Conservation (phyloP, 2,329 filamentous ascomycete genomes). For the Lachnellula cervina region DNA sequence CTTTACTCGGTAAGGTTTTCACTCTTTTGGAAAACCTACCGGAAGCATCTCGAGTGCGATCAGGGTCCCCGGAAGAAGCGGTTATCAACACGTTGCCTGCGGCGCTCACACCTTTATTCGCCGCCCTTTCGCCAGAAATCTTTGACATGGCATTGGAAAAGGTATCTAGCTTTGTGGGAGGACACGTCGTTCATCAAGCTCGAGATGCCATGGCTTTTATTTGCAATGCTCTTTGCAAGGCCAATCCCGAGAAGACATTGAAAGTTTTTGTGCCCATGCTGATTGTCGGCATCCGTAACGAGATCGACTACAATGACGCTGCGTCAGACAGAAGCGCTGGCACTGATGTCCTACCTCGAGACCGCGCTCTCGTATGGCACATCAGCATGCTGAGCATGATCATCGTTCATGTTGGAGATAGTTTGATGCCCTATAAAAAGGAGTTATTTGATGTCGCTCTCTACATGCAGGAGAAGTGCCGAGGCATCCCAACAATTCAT, state of each 20-base stretch:
- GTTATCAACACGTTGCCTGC: constrained; percentile 94
- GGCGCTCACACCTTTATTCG: constrained; percentile 83
- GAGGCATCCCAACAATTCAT: constrained; percentile 89
- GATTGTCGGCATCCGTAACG: constrained; percentile 85
- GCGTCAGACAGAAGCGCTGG: constrained; percentile 92
- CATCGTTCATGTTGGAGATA: constrained; percentile 88
- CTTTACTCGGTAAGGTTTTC: constrained; percentile 90
- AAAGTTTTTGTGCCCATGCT: constrained; percentile 88
- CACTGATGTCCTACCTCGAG: constrained; percentile 85
- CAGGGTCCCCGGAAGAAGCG: constrained; percentile 90
- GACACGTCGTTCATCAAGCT: constrained; percentile 94
- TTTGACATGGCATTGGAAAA: constrained; percentile 92
- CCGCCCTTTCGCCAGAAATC: constrained; percentile 84
- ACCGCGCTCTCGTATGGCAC: constrained; percentile 92
- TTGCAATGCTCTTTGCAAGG: constrained; percentile 91
- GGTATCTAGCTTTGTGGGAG: constrained; percentile 83
- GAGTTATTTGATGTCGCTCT: constrained; percentile 86
- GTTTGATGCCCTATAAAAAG: constrained; percentile 82
- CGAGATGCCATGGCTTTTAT: constrained; percentile 99
- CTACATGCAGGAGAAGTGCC: constrained; percentile 96
- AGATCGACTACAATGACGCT: constrained; percentile 95
- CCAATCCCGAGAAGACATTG: constrained; percentile 87
- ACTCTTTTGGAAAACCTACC: constrained; percentile 92
- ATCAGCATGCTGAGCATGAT: constrained; percentile 97
- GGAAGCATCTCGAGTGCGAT: constrained; percentile 80